Evolutionary conservation across 2,329 filamentous ascomycete genomes (phyloP), one percentile per base, ranked within the genome.

Genomic region (Nemania sp.): DNA sequence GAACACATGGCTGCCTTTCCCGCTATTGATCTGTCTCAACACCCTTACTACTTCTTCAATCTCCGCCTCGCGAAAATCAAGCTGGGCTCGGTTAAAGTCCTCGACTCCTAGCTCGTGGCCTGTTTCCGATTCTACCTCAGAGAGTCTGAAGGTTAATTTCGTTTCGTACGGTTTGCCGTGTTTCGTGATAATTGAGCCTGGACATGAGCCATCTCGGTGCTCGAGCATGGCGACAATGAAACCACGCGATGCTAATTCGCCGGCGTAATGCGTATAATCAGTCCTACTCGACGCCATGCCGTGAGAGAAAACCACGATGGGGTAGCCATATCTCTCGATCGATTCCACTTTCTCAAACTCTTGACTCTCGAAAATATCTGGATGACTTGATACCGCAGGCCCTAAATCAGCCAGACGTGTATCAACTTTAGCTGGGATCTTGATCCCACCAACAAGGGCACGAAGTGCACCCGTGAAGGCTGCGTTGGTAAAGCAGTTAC

Each of bases 131-230:
- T 75, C 70, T 40, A 78, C 61, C 19, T 77, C 73, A 2, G 62
- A 58, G 4, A 69, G 62, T 26, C 65, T 64, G 52, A 78, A 72
- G 30, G 73, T 66, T 1, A 77, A 54, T 2, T 70, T 64, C 0
- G 59, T 59, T 19, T 64, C 61, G 53, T 73, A 66, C 9, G 59
- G 52, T 42, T 66, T 49, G 40, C 65, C 67, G 8, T 68, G 60
- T 49, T 63, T 61, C 58, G 62, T 69, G 49, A 80, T 66, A n/a
- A 68, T 53, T 1, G 74, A 72, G 0, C 77, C 78, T 0, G 79
- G 78, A 11, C 73, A 75, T 51, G 76, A 79, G 6, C 79, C 79
- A 52, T 81, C 79, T 34, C 79, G 74, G 61, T 81, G 79, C 62
- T 81, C 79, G 9, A 81, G 54, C 28, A 77, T 75, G 31, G 76